Evolutionary conservation across 2,329 filamentous ascomycete genomes (phyloP), one percentile per base, ranked within the genome.

Genomic region (Sporothrix euskadiensis): DNA sequence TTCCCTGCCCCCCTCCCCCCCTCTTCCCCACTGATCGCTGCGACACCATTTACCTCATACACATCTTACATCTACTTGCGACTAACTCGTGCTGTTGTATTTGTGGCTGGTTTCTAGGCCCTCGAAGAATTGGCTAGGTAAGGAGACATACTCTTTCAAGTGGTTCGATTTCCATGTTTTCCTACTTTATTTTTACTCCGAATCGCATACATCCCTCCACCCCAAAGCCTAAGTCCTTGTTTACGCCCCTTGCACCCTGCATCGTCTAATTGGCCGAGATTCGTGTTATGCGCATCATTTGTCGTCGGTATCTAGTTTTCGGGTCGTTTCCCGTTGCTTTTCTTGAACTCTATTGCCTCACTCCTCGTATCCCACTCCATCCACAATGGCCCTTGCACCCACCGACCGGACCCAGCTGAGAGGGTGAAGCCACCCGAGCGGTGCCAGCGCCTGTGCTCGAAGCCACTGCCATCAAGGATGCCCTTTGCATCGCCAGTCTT

Each of bases 101-200:
- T 19, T 69, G 69, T 30, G 30, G 56, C 22, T 52, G 69, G n/a
- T 72, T n/a, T 63, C 57, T 57, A 75, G 75, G 75, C 75, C 16
- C 66, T 76, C 10, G 26, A 73, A 72, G 75, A 76, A 71, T 59
- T 76, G 39, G 61, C 73, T 7, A 72, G 61, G 75, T 76, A 71
- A 70, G 73, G 26, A 44, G 19, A 16, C 22, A 6, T n/a, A 4
- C n/a, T 54, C 16, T 32, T 3, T 26, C 9, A 54, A 47, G 14
- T 41, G 47, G 57, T 49, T 54, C 30, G 44, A 69, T 72, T 56
- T 54, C 54, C 41, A 26, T n/a, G 26, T 32, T 35, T 35, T 59
- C 56, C n/a, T 22, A 44, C 26, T 66, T 65, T 30, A 49, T 66
- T 35, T 65, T 54, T 35, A 2, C 39, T 56, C 47, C 32, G 32